Evolutionary conservation across 1,139 yeast species (phyloP), one percentile per base, ranked within the genome.

Genomic region (Geotrichum australiense): DNA sequence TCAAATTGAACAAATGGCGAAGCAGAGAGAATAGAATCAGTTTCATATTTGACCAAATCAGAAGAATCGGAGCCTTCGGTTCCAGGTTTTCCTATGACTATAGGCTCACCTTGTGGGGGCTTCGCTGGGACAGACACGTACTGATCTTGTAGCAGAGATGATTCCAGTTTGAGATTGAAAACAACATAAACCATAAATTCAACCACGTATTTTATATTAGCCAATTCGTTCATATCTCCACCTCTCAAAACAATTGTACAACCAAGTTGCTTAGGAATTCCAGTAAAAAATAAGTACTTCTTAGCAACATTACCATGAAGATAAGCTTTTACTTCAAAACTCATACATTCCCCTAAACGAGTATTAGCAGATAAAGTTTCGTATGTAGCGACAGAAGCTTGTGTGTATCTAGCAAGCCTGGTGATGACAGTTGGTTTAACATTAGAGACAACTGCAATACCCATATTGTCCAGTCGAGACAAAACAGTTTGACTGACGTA

Each of bases 181-280:
- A 80, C 75, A 1, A 82, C 83, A 39, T 83, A 81, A 3, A 84
- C 73, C 74, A 89, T 71, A 37, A 91, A 80, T 52, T 85, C 94
- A 2, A 84, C 71, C 1, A 89, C 81, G 44, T 80, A 78, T 57
- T 93, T 93, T 19, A 89, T 71, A 43, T 76, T 75, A 40, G 76
- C 71, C 48, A 89, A 62, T 1, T 70, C 57, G 2, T 75, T 79
- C 47, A 54, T 49, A 50, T 74, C 73, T 0, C 78, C 80, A 2
- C 98, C 98, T 46, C 98, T 69, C 20, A 93, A 64, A 6, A 84
- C 68, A 15, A 91, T 73, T 0, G 98, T 87, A 35, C 91, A 81
- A 0, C 98, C 98, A 0, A 80, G 64, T 32, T 75, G 76, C 18
- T 74, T 69, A 35, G 82, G 79, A 51, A 87, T 80, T 0, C 96